These are phyloP conservation scores for Aureobasidium mangrovei DNA, from an alignment of 2,329 filamentous ascomycete species.

Conservation along the genomic window DNA sequence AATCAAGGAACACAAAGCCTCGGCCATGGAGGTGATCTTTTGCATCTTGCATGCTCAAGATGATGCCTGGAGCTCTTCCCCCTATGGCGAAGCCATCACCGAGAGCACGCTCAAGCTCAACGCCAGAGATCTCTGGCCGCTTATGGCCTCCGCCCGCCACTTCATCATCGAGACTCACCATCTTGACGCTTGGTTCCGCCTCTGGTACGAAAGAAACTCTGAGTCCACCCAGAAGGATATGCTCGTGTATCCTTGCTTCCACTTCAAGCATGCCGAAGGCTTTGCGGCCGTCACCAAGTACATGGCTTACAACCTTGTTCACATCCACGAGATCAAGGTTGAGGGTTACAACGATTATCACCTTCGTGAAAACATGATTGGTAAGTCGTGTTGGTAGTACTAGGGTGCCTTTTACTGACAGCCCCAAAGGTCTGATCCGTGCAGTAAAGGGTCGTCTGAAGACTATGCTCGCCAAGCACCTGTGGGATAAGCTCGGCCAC, in stretches of 20 bases:
- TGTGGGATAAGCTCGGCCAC: background rate
- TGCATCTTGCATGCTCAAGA: background rate
- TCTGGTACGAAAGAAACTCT: background rate
- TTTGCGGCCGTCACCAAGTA: constrained; percentile 24
- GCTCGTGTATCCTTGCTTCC: constrained; percentile 24
- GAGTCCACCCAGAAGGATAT: constrained; percentile 11
- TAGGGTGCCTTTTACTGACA: background rate
- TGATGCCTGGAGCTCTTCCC: background rate
- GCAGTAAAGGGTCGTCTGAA: constrained; percentile 18
- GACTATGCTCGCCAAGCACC: constrained; percentile 16
- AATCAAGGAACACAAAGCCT: constrained; percentile 14
- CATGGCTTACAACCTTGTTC: constrained; percentile 24
- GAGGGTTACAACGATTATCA: background rate
- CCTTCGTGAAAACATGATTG: background rate
- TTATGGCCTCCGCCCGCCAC: background rate
- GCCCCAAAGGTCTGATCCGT: constrained; percentile 16
- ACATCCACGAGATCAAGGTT: background rate
- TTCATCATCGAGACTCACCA: background rate
- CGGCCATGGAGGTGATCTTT: background rate
- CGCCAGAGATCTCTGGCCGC: background rate
- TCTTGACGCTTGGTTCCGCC: background rate
- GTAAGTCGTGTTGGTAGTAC: background rate
- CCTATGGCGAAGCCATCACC: background rate
- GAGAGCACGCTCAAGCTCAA: background rate
- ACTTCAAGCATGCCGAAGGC: constrained; percentile 24